These are phyloP conservation scores for Fusarium nematophilum DNA, from an alignment of 2,329 filamentous ascomycete genomes.

Conservation along the genomic window DNA sequence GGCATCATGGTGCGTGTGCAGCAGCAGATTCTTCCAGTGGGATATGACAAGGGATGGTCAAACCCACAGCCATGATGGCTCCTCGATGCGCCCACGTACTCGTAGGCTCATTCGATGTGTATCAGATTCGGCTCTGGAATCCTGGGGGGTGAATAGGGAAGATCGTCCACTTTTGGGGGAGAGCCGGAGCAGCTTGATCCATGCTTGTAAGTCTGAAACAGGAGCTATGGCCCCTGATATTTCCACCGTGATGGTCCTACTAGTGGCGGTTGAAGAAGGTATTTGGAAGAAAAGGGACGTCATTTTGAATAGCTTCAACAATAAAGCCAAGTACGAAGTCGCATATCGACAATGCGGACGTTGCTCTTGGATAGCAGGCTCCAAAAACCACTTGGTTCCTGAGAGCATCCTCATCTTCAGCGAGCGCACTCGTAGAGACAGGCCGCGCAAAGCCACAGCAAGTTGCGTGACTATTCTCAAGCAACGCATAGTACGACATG, in stretches of 20 bases:
- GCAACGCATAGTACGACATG: conserved; percentile 3
- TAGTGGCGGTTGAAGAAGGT: no score
- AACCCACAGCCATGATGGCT: conserved; percentile 18
- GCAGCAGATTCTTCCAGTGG: conserved; percentile 19
- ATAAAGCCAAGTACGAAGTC: no score
- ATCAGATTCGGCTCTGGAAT: conserved; percentile 12
- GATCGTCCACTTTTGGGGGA: conserved; percentile 17
- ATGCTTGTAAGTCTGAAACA: conserved; percentile 30
- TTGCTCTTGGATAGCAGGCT: no score
- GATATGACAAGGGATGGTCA: conserved; percentile 25
- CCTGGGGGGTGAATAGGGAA: conserved; percentile 20
- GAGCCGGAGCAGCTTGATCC: conserved; percentile 12
- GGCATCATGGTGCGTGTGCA: conserved; percentile 7
- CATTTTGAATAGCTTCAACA: background rate
- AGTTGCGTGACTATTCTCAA: conserved; percentile 7
- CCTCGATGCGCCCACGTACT: conserved; percentile 26
- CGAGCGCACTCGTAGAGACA: no score
- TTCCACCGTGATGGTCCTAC: background rate
- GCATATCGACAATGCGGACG: no score
- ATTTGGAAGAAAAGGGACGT: background rate
- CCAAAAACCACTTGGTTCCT: conserved; percentile 6
- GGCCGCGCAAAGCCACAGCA: background rate
- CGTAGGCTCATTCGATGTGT: conserved; percentile 26
- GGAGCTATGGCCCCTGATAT: conserved; percentile 32
- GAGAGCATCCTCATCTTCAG: background rate